A percentile compares a stretch with the other conserved stretches of the same genome.
Evolutionary conservation across 176 grass and related monocot genomes (phyloP).

Genomic region (Canna indica): DNA sequence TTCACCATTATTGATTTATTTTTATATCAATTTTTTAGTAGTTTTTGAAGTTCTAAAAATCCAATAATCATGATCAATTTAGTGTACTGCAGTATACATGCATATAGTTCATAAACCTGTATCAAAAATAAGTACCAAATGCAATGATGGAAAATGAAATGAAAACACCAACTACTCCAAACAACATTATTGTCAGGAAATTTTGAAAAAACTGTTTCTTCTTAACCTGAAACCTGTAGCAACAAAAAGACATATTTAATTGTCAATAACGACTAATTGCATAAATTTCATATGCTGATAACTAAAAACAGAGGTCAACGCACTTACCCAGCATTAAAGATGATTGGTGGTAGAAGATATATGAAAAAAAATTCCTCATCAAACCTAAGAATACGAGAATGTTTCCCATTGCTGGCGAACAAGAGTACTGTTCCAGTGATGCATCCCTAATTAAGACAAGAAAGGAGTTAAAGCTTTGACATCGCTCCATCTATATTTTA

Average conservation of each 20-base stretch:
- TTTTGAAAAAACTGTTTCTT: constrained; percentile 97
- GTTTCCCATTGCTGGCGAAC: constrained; percentile 46
- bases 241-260: constrained; percentile 6
- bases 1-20: background rate
- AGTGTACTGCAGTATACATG: background rate
- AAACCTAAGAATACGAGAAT: constrained; percentile 72
- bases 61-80: background rate
- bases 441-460: constrained; percentile 36
- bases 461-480: background rate
- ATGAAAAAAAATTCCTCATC: constrained; percentile 91
- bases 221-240: constrained; percentile 76
- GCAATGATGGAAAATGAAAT: constrained; percentile 76
- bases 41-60: background rate
- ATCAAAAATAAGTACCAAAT: constrained; percentile 26
- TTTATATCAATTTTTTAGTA: background rate
- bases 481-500: background rate
- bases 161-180: constrained; percentile 67
- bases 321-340: constrained; percentile 80
- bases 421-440: constrained; percentile 52
- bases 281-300: background rate
- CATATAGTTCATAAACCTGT: background rate
- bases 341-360: constrained; percentile 78
- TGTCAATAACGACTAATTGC: background rate
- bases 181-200: constrained; percentile 86
- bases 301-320: constrained; percentile 6